Evolutionary conservation across 1,284 basidiomycete species (phyloP).

Genomic region (Erythrobasidium hasegawianum): DNA sequence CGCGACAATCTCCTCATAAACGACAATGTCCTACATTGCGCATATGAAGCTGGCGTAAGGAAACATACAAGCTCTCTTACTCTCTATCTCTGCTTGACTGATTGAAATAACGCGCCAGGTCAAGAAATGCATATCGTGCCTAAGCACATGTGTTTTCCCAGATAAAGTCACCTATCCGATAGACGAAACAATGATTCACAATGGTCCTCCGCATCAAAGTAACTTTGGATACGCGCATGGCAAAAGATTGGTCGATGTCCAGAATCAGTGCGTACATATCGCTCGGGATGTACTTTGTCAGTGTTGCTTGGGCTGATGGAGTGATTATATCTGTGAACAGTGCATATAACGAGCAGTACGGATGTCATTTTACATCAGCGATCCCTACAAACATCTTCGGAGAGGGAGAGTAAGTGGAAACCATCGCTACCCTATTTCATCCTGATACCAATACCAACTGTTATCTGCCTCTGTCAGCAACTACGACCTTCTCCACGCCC

Average conservation of each 20-base stretch:
- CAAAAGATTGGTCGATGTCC: constrained; percentile 86
- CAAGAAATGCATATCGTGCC: constrained; percentile 73
- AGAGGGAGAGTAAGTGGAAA: constrained; percentile 25
- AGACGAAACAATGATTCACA: constrained; percentile 82
- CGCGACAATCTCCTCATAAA: constrained; percentile 87
- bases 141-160: constrained; percentile 83
- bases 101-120: constrained; percentile 50
- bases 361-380: constrained; percentile 82
- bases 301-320: too few relatives aligned
- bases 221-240: constrained; percentile 91
- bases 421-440: too few relatives aligned
- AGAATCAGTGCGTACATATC: constrained; percentile 73
- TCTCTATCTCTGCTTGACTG: too few relatives aligned
- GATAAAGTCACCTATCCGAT: constrained; percentile 76
- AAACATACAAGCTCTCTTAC: too few relatives aligned
- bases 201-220: constrained; percentile 77
- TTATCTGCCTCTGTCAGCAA: constrained; percentile 31
- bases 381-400: constrained; percentile 92
- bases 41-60: constrained; percentile 55
- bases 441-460: too few relatives aligned
- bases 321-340: too few relatives aligned
- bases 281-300: too few relatives aligned
- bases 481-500: constrained; percentile 75
- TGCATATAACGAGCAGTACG: constrained; percentile 85
- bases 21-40: constrained; percentile 74